Evolutionary conservation across 495 filamentous ascomycete species (phyloP).

Genomic region (Aspergillus wentii): DNA sequence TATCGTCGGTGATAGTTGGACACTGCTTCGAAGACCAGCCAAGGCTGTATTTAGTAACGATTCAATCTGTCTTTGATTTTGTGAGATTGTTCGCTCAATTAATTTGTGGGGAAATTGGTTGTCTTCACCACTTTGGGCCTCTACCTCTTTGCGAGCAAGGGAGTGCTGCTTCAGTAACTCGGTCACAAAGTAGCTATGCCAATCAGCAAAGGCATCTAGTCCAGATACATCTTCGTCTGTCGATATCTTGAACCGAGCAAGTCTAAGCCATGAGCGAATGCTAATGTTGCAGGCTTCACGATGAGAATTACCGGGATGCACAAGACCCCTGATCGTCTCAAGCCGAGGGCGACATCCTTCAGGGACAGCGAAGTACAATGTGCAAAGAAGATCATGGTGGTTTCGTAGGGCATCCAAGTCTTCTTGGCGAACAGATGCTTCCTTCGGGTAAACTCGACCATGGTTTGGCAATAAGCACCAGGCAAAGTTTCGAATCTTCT

Average conservation of each 20-base stretch:
- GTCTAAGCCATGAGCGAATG: constrained; percentile 72
- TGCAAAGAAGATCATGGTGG: constrained; percentile 88
- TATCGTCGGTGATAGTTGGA: constrained; percentile 33
- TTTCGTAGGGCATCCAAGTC: constrained; percentile 87
- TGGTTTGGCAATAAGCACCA: constrained; percentile 86
- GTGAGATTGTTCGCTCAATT: constrained; percentile 50
- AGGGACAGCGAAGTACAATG: constrained; percentile 82
- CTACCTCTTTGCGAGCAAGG: constrained; percentile 56
- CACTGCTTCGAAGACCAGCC: constrained; percentile 42
- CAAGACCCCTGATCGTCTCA: constrained; percentile 68
- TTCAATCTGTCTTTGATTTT: constrained; percentile 61
- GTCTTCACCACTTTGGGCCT: constrained; percentile 45
- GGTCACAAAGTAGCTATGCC: constrained; percentile 58
- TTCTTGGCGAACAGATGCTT: constrained; percentile 63
- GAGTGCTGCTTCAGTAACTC: constrained; percentile 56
- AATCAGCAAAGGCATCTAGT: constrained; percentile 59
- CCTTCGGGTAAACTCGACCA: constrained; percentile 79
- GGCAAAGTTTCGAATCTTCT: constrained; percentile 71
- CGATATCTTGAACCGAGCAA: constrained; percentile 70
- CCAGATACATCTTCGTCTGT: constrained; percentile 45
- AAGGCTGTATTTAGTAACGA: constrained; percentile 51
- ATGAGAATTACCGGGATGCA: constrained; percentile 76
- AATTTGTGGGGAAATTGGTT: constrained; percentile 40
- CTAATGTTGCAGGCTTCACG: constrained; percentile 81
- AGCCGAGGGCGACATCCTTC: constrained; percentile 62